These are phyloP conservation scores for Pseudocercospora musae DNA, from an alignment of 2,329 filamentous ascomycete species.

Conservation along the genomic window DNA sequence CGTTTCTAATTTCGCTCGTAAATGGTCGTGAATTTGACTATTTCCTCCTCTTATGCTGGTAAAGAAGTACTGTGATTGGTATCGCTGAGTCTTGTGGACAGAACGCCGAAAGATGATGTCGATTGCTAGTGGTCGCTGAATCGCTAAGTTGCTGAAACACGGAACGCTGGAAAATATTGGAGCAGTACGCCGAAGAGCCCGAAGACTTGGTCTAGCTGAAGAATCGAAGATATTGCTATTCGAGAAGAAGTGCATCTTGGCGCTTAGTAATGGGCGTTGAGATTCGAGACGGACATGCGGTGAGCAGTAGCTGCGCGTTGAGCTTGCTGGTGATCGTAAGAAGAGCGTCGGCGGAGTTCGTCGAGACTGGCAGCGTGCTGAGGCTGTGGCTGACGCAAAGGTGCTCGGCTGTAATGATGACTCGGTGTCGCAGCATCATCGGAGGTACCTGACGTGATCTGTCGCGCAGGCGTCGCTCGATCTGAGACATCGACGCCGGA, in stretches of 20 bases:
- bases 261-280: slow-evolving; percentile 26
- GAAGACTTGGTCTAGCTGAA: slow-evolving; percentile 1
- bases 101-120: slow-evolving; percentile 2
- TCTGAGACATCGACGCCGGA: slow-evolving; percentile 20
- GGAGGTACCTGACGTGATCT: slow-evolving; percentile 8
- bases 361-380: slow-evolving; percentile 29
- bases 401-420: slow-evolving; percentile 15
- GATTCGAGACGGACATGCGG: slow-evolving; percentile 29
- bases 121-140: neutral
- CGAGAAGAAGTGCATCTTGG: neutral
- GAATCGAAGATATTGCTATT: neutral
- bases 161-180: slow-evolving; percentile 1
- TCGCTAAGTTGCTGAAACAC: neutral
- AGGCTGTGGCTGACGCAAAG: slow-evolving; percentile 24
- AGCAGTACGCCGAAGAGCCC: slow-evolving; percentile 13
- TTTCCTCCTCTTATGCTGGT: slow-evolving; percentile 5
- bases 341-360: slow-evolving; percentile 25
- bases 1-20: slow-evolving; percentile 1
- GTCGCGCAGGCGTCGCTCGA: slow-evolving; percentile 15
- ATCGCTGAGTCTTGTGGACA: neutral
- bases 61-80: neutral
- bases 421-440: slow-evolving; percentile 10
- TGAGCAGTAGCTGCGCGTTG: slow-evolving; percentile 24
- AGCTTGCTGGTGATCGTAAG: slow-evolving; percentile 20
- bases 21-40: neutral